Evolutionary conservation across 371 early-diverging fungal genomes (phyloP).

Genomic region (Mortierella sp.): DNA sequence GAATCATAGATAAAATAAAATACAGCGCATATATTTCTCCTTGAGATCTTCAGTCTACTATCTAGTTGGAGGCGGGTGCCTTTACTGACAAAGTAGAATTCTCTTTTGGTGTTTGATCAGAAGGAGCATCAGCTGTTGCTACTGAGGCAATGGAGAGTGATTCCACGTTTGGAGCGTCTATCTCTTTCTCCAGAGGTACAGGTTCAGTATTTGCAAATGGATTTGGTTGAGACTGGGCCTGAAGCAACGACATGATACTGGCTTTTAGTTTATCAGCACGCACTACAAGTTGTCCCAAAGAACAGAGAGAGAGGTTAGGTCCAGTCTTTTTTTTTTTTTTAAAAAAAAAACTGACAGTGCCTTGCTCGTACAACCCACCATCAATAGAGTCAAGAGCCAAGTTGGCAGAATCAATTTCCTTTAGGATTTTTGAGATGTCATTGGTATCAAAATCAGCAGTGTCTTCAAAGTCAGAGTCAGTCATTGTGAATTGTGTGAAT

Average conservation of each 20-base stretch:
- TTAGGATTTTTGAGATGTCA: slow-evolving; percentile 52
- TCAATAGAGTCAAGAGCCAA: slow-evolving; percentile 46
- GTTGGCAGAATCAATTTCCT: slow-evolving; percentile 45
- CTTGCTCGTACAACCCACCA: slow-evolving; percentile 9
- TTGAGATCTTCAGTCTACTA: not conserved
- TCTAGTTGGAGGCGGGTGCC: not conserved
- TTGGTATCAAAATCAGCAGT: slow-evolving; percentile 36
- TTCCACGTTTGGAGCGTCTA: not conserved
- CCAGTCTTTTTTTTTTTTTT: not conserved
- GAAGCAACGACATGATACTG: slow-evolving; percentile 36
- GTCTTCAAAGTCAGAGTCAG: slow-evolving; percentile 48
- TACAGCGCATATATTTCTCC: no score
- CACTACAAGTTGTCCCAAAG: slow-evolving; percentile 12
- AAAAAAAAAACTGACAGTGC: no score
- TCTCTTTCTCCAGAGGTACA: slow-evolving; percentile 12
- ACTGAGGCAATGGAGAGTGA: slow-evolving; percentile 4
- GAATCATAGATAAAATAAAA: not conserved
- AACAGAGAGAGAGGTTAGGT: not conserved
- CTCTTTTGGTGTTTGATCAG: not conserved
- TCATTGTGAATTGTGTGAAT: slow-evolving; percentile 20
- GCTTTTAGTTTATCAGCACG: slow-evolving; percentile 44
- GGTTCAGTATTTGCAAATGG: slow-evolving; percentile 35
- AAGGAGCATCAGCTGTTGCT: not conserved
- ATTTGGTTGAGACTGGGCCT: slow-evolving; percentile 47
- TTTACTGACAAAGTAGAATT: not conserved